Evolutionary conservation across 495 filamentous ascomycete genomes (phyloP).

Genomic region (Aspergillus wentii): DNA sequence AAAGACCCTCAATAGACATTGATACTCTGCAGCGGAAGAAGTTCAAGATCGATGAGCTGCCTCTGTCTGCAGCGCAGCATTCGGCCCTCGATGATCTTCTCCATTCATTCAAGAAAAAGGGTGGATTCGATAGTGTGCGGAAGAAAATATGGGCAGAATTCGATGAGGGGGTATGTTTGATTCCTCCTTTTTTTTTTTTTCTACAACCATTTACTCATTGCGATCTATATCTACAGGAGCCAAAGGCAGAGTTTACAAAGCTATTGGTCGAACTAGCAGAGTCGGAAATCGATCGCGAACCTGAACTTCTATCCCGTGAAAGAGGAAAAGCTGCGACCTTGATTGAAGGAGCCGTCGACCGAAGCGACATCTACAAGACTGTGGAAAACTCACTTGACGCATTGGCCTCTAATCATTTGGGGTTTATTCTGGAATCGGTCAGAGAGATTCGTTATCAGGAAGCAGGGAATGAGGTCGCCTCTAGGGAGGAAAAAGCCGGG

Average conservation of each 20-base stretch:
- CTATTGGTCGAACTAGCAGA: slow-evolving; percentile 68
- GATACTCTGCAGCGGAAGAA: slow-evolving; percentile 52
- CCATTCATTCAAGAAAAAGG: slow-evolving; percentile 85
- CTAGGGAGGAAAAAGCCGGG: slow-evolving; percentile 62
- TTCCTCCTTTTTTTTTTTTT: slow-evolving; percentile 2
- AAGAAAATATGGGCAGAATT: slow-evolving; percentile 80
- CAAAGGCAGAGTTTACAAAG: slow-evolving; percentile 60
- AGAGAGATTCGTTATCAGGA: slow-evolving; percentile 66
- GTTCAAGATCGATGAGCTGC: slow-evolving; percentile 81
- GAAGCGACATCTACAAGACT: slow-evolving; percentile 73
- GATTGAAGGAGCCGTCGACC: slow-evolving; percentile 81
- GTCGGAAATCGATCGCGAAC: slow-evolving; percentile 76
- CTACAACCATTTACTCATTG: slow-evolving; percentile 2
- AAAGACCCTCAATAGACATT: slow-evolving; percentile 27
- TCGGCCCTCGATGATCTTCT: slow-evolving; percentile 72
- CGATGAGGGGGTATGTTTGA: slow-evolving; percentile 59
- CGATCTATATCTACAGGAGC: slow-evolving; percentile 43
- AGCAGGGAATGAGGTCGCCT: slow-evolving; percentile 67
- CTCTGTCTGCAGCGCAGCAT: slow-evolving; percentile 65
- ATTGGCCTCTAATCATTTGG: slow-evolving; percentile 60
- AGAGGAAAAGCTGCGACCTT: slow-evolving; percentile 75
- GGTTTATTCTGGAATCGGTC: slow-evolving; percentile 59
- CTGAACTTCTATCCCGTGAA: slow-evolving; percentile 69
- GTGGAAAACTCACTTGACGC: slow-evolving; percentile 62
- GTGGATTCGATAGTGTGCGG: slow-evolving; percentile 77